A percentile compares a stretch with the other conserved stretches of the same genome.
Evolutionary conservation across 345 rosid species (phyloP).

Genomic region (Syzygium jambos): DNA sequence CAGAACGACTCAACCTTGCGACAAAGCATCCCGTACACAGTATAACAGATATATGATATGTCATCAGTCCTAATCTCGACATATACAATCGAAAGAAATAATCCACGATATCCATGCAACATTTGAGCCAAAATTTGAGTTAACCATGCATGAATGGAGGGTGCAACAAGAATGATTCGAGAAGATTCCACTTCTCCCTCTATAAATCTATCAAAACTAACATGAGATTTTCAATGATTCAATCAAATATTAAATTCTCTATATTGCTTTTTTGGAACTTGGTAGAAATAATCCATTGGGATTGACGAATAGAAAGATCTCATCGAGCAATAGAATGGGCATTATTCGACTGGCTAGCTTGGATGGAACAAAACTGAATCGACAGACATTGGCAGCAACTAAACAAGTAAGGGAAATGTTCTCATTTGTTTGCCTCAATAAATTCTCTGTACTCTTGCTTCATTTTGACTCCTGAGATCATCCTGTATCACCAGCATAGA

Average conservation of each 20-base stretch:
- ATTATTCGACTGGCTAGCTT: conserved; percentile 12
- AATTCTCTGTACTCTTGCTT: conserved; percentile 91
- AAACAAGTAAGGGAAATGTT: neutral
- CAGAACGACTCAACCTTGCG: neutral
- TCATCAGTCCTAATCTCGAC: neutral
- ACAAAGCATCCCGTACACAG: neutral
- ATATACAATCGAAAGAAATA: neutral
- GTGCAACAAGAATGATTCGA: neutral
- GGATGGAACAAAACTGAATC: conserved; percentile 24
- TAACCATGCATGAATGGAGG: neutral
- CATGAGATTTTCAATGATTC: neutral
- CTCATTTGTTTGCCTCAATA: conserved; percentile 76
- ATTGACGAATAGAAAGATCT: neutral
- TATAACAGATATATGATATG: neutral
- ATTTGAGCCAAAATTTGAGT: neutral
- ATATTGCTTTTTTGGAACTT: neutral
- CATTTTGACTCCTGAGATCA: conserved; percentile 85
- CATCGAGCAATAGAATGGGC: conserved; percentile 3
- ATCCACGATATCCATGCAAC: neutral
- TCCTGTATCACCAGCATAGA: conserved; percentile 31
- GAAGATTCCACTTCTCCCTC: neutral
- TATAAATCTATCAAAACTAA: neutral
- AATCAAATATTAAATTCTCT: neutral
- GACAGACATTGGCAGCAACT: conserved; percentile 13
- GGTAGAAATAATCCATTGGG: neutral